phyloP scores from a whole-genome alignment of 192 early-diverging fungal genomes.

The Endogone sp. region DNA sequence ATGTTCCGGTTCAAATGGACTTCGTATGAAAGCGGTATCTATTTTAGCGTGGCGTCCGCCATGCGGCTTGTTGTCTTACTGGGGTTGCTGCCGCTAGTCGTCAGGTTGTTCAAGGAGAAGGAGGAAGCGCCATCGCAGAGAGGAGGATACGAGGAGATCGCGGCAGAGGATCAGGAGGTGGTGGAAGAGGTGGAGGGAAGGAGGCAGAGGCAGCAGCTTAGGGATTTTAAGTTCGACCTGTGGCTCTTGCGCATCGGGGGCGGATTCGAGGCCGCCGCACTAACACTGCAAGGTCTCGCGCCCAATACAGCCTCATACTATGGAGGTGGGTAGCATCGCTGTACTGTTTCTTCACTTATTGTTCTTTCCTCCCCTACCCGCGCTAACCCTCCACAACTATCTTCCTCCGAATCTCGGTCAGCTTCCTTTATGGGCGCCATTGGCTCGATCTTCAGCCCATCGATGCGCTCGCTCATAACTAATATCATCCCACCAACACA shows the following conservation, averaged over 20 bases:
- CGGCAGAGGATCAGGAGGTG: background rate
- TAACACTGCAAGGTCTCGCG: slow-evolving; percentile 27
- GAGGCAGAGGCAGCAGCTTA: slow-evolving; percentile 2
- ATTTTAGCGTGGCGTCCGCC: slow-evolving; percentile 18
- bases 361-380: no score
- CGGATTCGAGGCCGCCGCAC: slow-evolving; percentile 21
- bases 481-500: slow-evolving; percentile 37
- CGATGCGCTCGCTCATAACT: slow-evolving; percentile 37
- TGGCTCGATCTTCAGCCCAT: slow-evolving; percentile 29
- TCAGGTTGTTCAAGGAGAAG: slow-evolving; percentile 21
- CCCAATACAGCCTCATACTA: slow-evolving; percentile 10
- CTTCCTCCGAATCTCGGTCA: slow-evolving; percentile 16
- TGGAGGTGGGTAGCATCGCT: background rate
- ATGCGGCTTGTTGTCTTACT: slow-evolving; percentile 26
- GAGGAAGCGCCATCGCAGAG: background rate
- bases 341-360: background rate
- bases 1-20: slow-evolving; percentile 41
- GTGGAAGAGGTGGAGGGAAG: slow-evolving; percentile 3
- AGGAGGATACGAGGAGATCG: background rate
- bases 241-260: slow-evolving; percentile 41
- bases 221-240: slow-evolving; percentile 28
- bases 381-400: background rate
- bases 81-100: slow-evolving; percentile 28
- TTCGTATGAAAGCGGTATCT: slow-evolving; percentile 36
- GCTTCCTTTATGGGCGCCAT: slow-evolving; percentile 28